phyloP scores from a whole-genome alignment of 495 filamentous ascomycete genomes.

The Aspergillus campestris region DNA sequence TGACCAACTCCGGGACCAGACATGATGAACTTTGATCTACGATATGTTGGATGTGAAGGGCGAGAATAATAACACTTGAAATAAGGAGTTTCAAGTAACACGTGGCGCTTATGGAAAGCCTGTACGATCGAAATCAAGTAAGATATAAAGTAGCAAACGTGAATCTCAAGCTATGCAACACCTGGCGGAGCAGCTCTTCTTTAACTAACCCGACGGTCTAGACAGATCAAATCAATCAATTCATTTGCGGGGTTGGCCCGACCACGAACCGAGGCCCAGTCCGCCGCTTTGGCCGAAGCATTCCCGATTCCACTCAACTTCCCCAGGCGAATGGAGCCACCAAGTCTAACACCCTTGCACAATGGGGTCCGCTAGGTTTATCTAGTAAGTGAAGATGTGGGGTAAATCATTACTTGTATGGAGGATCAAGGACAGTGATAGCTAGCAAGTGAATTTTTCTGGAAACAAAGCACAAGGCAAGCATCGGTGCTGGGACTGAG shows the following conservation, averaged over 20 bases:
- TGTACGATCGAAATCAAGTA: no score
- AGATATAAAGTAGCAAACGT: background rate
- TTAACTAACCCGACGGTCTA: no score
- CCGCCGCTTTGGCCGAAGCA: background rate
- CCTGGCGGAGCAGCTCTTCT: no score
- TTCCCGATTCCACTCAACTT: no score
- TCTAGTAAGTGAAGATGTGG: slow-evolving; percentile 1
- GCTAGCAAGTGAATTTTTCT: no score
- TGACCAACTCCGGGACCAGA: slow-evolving; percentile 64
- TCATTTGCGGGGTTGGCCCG: slow-evolving; percentile 1
- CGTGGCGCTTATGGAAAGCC: slow-evolving; percentile 1
- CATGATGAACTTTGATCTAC: slow-evolving; percentile 15
- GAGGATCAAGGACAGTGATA: no score
- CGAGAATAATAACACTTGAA: background rate
- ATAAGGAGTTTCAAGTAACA: background rate
- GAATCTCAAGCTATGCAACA: no score
- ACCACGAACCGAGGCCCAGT: slow-evolving; percentile 2
- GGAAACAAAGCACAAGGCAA: slow-evolving; percentile 18
- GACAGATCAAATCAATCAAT: background rate
- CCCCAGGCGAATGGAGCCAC: background rate
- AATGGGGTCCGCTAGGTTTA: background rate
- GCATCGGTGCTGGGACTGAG: slow-evolving; percentile 38
- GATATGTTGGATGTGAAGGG: no score
- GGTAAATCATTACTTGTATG: background rate
- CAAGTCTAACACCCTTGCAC: background rate